A percentile compares a stretch with the other conserved stretches of the same genome.
Conservation (phyloP, 2,329 filamentous ascomycete genomes). For the Pseudogymnoascus sp. region DNA sequence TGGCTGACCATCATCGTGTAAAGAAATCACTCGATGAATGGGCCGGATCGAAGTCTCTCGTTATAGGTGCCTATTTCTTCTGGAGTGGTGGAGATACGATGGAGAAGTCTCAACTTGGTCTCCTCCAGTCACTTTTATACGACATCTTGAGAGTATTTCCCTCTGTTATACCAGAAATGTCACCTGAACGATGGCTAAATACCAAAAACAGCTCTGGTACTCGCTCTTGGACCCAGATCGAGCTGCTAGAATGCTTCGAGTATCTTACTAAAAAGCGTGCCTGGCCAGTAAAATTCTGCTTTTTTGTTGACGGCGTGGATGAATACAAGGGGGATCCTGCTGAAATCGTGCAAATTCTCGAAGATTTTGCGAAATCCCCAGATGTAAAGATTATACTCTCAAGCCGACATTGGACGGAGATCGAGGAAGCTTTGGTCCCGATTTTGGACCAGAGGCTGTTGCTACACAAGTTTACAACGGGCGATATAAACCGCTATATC, state of each 20-base stretch:
- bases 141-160: background rate
- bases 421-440: constrained; percentile 4
- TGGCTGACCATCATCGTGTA: constrained; percentile 24
- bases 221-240: constrained; percentile 8
- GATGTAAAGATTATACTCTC: constrained; percentile 18
- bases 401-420: constrained; percentile 15
- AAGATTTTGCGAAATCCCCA: background rate
- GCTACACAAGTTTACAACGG: background rate
- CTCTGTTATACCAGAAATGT: background rate
- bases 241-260: constrained; percentile 9
- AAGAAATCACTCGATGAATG: constrained; percentile 21
- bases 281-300: constrained; percentile 10
- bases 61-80: constrained; percentile 38
- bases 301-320: constrained; percentile 20
- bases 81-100: constrained; percentile 35
- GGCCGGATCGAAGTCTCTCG: constrained; percentile 16
- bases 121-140: background rate
- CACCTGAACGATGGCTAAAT: background rate
- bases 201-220: background rate
- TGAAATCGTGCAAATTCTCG: constrained; percentile 8
- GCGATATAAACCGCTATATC: background rate
- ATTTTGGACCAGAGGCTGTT: background rate
- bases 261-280: background rate
- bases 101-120: background rate
- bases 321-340: constrained; percentile 15